phyloP scores from a whole-genome alignment of 768 basidiomycete genomes.

The Pleurotus cornucopiae region DNA sequence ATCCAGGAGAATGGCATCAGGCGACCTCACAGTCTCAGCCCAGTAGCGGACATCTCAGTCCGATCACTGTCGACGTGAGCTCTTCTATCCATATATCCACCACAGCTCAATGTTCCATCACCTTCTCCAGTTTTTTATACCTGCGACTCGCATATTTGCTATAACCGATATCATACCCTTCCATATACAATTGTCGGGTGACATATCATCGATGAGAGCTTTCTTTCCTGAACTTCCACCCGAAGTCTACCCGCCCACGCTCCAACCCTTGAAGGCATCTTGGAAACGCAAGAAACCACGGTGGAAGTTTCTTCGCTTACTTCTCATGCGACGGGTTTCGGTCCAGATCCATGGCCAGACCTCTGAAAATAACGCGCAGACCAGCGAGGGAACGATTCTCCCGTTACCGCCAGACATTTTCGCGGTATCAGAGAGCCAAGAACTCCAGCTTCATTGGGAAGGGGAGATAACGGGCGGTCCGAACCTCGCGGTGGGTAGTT shows the following conservation, averaged over 20 bases:
- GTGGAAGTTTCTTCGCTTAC: conserved; percentile 37
- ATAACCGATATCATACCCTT: conserved; percentile 57
- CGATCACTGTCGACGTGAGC: not conserved
- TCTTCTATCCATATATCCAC: not conserved
- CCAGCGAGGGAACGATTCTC: conserved; percentile 47
- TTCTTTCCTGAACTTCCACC: conserved; percentile 30
- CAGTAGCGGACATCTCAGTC: not conserved
- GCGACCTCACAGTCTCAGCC: conserved; percentile 8
- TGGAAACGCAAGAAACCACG: conserved; percentile 5
- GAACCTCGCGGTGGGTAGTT: conserved; percentile 39
- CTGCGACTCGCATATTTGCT: conserved; percentile 51
- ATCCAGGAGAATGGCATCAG: conserved; percentile 15
- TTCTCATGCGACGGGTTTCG: conserved; percentile 46
- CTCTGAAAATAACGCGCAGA: conserved; percentile 29
- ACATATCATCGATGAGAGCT: conserved; percentile 36
- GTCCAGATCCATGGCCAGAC: conserved; percentile 29
- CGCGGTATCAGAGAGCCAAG: conserved; percentile 24
- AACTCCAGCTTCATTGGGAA: conserved; percentile 51
- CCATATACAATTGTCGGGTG: conserved; percentile 56
- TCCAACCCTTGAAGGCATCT: not conserved
- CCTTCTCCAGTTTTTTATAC: conserved; percentile 55
- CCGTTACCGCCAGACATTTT: conserved; percentile 36
- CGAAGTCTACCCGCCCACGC: conserved; percentile 12
- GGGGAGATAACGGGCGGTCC: conserved; percentile 40
- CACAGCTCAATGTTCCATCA: conserved; percentile 15